phyloP scores from a whole-genome alignment of 257 asterid genomes.

The Buddleja alternifolia region DNA sequence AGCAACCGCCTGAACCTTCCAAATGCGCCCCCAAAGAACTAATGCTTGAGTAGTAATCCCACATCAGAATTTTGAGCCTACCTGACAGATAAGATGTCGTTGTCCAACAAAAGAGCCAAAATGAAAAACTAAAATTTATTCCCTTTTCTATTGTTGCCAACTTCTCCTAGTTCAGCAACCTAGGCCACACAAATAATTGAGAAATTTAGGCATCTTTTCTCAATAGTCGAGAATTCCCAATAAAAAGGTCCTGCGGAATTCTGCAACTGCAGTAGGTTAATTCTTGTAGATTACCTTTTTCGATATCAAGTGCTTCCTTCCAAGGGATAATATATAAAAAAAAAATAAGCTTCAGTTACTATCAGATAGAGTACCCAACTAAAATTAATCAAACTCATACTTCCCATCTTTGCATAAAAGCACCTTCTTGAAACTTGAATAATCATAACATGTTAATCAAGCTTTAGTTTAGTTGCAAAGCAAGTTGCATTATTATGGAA shows the following conservation, averaged over 20 bases:
- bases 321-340: too few relatives aligned
- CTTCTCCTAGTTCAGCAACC: background rate
- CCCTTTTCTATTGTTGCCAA: too few relatives aligned
- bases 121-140: background rate
- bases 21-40: too few relatives aligned
- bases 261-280: background rate
- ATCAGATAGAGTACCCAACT: too few relatives aligned
- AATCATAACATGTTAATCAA: background rate
- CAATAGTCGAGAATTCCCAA: background rate
- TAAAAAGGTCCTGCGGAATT: background rate
- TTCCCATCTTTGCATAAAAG: too few relatives aligned
- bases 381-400: too few relatives aligned
- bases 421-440: too few relatives aligned
- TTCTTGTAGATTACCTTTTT: background rate
- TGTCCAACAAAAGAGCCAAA: background rate
- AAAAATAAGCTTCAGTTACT: too few relatives aligned
- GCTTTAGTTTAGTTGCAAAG: background rate
- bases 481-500: background rate
- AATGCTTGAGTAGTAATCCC: too few relatives aligned
- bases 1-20: too few relatives aligned
- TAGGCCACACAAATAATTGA: background rate
- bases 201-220: too few relatives aligned
- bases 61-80: background rate
- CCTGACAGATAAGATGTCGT: background rate
- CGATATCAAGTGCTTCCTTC: too few relatives aligned